Evolutionary conservation across 164 flowering plant genomes (phyloP).

Genomic region (grape (Vitis vinifera)): ASM3070453v1 NC_081812.1:23546001-23546500

Average conservation of each 20-base stretch:
- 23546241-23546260: not conserved
- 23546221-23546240: not conserved
- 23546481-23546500: not conserved
- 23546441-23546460: not conserved
- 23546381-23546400: not conserved
- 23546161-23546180: not conserved
- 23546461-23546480: constrained; percentile 3
- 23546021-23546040: too few species aligned
- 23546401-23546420: constrained; percentile 10
- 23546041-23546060: too few species aligned
- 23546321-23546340: not conserved
- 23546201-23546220: not conserved
- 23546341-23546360: not conserved
- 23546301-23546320: too few species aligned
- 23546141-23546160: not conserved
- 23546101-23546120: too few species aligned
- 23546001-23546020: too few species aligned
- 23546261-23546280: not conserved
- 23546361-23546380: constrained; percentile 19
- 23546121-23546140: not conserved
- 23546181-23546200: not conserved
- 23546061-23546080: too few species aligned
- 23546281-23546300: not conserved
- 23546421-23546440: not conserved
- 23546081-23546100: too few species aligned